phyloP scores from a whole-genome alignment of 1,139 yeast species.

The Yamadazyma sp. region DNA sequence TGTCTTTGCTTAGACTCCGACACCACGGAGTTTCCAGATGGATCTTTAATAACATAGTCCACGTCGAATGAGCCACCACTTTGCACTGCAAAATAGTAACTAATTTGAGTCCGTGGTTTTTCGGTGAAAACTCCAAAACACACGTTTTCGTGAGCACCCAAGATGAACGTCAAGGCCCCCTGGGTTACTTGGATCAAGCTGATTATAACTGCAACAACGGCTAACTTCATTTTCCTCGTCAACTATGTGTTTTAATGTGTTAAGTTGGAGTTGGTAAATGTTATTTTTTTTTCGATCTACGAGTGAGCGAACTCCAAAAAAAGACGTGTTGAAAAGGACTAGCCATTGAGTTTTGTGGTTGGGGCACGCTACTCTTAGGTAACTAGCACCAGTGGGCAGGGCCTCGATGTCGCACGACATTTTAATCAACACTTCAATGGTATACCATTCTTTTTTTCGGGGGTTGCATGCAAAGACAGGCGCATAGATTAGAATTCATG shows the following conservation, averaged over 20 bases:
- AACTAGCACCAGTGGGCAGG: too few species aligned
- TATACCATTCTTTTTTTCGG: too few species aligned
- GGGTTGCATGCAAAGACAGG: too few species aligned
- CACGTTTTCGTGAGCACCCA: constrained; percentile 75
- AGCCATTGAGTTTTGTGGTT: background rate
- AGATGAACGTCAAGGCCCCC: constrained; percentile 69
- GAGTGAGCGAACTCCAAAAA: background rate
- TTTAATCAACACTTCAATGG: too few species aligned
- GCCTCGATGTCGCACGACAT: too few species aligned
- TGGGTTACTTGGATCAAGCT: constrained; percentile 10
- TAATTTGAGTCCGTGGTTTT: constrained; percentile 60
- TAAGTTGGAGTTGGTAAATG: background rate
- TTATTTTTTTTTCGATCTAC: constrained; percentile 1
- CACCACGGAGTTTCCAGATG: constrained; percentile 59
- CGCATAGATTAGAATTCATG: too few species aligned
- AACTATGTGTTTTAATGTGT: too few species aligned
- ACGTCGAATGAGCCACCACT: constrained; percentile 87
- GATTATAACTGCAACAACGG: constrained; percentile 2
- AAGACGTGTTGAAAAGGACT: constrained; percentile 13
- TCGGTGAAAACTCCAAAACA: constrained; percentile 80
- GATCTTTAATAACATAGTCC: constrained; percentile 73
- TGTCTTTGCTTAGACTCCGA: constrained; percentile 71
- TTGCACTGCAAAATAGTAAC: constrained; percentile 90
- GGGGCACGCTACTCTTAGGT: background rate
- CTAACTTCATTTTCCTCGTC: constrained; percentile 3